Percentiles rank a stretch among this genome's conserved stretches.
These are phyloP conservation scores for Candida hispaniensis DNA, from an alignment of 805 yeast species.

Conservation along the genomic window DNA sequence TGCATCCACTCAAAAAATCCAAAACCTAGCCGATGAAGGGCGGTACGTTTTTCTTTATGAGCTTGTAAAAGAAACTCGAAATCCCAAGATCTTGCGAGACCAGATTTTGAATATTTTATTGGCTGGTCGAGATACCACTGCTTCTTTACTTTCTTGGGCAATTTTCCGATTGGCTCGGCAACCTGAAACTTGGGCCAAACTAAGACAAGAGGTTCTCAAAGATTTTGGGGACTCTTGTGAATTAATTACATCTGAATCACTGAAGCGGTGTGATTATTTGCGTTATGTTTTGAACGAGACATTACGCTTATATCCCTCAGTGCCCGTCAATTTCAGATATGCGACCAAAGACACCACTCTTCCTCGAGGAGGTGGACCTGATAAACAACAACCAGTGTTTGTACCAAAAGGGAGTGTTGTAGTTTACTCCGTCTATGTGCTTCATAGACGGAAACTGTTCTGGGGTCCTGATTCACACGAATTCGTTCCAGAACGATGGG, in stretches of 20 bases:
- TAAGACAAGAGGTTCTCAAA: constrained; percentile 32
- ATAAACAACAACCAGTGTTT: constrained; percentile 32
- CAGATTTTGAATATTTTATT: constrained; percentile 41
- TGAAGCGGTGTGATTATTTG: constrained; percentile 39
- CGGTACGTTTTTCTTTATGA: constrained; percentile 40
- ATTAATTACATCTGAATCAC: constrained; percentile 35
- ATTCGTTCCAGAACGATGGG: constrained; percentile 44
- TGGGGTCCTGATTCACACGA: constrained; percentile 38
- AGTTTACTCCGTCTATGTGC: constrained; percentile 32
- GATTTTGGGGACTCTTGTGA: constrained; percentile 30
- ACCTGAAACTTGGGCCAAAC: constrained; percentile 25
- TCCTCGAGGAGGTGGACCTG: constrained; percentile 43
- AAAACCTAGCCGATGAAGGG: constrained; percentile 24
- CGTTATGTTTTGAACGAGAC: constrained; percentile 39
- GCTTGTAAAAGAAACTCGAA: constrained; percentile 39
- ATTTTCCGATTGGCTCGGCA: constrained; percentile 38
- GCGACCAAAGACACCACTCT: constrained; percentile 38
- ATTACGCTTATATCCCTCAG: constrained; percentile 42
- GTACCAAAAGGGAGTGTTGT: constrained; percentile 37
- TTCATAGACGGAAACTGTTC: constrained; percentile 34
- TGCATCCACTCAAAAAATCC: constrained; percentile 15
- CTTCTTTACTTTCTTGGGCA: constrained; percentile 37
- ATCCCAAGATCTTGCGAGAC: constrained; percentile 38
- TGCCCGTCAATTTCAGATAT: constrained; percentile 40
- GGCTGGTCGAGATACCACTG: constrained; percentile 50